phyloP scores from a whole-genome alignment of 2,329 filamentous ascomycete genomes.

The Xylariaceae sp. region DNA sequence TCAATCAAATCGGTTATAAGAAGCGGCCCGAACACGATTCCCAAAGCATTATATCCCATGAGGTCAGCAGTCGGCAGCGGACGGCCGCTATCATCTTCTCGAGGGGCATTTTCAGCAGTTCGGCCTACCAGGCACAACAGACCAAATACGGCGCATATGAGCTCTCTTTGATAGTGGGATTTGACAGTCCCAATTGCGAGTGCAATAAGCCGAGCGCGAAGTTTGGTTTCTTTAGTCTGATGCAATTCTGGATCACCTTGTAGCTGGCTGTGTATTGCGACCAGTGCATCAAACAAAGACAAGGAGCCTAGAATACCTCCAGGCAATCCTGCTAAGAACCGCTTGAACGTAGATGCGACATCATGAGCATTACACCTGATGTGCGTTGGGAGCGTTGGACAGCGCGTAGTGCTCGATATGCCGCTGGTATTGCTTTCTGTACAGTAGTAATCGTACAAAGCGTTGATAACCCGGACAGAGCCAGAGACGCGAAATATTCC shows the following conservation, averaged over 20 bases:
- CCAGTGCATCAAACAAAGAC: slow-evolving; percentile 64
- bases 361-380: slow-evolving; percentile 67
- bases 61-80: slow-evolving; percentile 62
- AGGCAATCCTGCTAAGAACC: slow-evolving; percentile 65
- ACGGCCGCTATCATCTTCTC: slow-evolving; percentile 57
- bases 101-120: slow-evolving; percentile 58
- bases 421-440: slow-evolving; percentile 53
- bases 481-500: slow-evolving; percentile 70
- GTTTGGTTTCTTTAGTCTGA: slow-evolving; percentile 59
- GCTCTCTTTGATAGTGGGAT: slow-evolving; percentile 64
- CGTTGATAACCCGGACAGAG: slow-evolving; percentile 59
- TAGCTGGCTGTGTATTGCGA: slow-evolving; percentile 64
- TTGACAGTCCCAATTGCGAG: slow-evolving; percentile 65
- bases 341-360: slow-evolving; percentile 71
- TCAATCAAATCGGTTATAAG: slow-evolving; percentile 64
- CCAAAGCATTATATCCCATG: slow-evolving; percentile 69
- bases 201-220: slow-evolving; percentile 69
- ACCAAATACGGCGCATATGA: slow-evolving; percentile 72
- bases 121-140: slow-evolving; percentile 66
- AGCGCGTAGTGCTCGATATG: slow-evolving; percentile 63
- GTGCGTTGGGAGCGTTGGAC: slow-evolving; percentile 64
- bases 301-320: slow-evolving; percentile 71
- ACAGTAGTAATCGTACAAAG: slow-evolving; percentile 69
- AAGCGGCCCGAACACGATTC: slow-evolving; percentile 69
- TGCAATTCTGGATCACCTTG: slow-evolving; percentile 57